phyloP scores from a whole-genome alignment of 805 yeast genomes.

The Hanseniaspora lachancei region DNA sequence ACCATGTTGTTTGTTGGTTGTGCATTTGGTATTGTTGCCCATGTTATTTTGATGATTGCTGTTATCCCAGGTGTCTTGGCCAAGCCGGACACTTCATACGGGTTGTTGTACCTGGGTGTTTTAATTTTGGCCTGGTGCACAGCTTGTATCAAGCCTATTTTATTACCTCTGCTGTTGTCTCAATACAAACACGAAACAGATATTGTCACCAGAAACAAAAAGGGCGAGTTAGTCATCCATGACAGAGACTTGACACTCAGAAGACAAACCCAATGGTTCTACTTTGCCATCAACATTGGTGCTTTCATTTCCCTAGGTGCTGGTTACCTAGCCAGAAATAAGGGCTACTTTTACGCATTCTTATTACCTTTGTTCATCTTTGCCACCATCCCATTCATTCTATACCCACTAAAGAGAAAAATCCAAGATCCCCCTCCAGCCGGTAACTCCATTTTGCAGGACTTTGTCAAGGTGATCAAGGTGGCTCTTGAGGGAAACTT shows the following conservation, averaged over 20 bases:
- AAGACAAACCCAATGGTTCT: constrained; percentile 62
- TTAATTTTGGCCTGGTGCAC: constrained; percentile 58
- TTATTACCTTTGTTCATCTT: constrained; percentile 54
- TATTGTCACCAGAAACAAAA: constrained; percentile 44
- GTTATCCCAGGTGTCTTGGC: constrained; percentile 47
- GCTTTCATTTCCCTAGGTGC: constrained; percentile 65
- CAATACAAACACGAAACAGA: constrained; percentile 54
- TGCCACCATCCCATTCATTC: constrained; percentile 38
- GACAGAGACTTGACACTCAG: constrained; percentile 63
- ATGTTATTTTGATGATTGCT: constrained; percentile 52
- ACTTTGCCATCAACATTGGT: constrained; percentile 65
- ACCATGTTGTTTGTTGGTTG: constrained; percentile 53
- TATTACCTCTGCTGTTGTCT: constrained; percentile 54
- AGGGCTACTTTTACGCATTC: constrained; percentile 66
- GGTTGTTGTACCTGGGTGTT: constrained; percentile 39
- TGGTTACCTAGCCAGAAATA: constrained; percentile 51
- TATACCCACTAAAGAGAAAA: constrained; percentile 25
- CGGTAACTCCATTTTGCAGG: constrained; percentile 33
- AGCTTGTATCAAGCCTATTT: constrained; percentile 66
- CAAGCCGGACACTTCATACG: constrained; percentile 39
- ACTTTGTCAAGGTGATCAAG: constrained; percentile 31
- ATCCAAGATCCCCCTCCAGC: constrained; percentile 23
- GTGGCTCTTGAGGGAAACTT: constrained; percentile 34
- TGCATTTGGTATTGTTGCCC: constrained; percentile 47
- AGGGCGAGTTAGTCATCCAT: constrained; percentile 54